These are phyloP conservation scores for Pichia nanzhaoensis DNA, from an alignment of 805 yeast species.

Conservation along the genomic window DNA sequence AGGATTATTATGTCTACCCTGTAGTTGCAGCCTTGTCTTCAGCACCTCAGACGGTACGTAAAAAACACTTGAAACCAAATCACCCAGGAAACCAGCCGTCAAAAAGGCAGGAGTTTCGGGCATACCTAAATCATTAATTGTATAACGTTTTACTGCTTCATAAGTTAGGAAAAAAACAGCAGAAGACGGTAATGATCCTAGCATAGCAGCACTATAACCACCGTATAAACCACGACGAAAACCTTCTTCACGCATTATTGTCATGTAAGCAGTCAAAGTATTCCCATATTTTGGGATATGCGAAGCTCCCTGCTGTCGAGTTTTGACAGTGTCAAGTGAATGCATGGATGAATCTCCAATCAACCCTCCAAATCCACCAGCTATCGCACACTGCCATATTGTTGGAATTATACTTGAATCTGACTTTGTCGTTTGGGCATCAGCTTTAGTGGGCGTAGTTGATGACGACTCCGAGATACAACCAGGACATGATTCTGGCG, in stretches of 20 bases:
- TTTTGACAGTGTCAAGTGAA: constrained; percentile 92
- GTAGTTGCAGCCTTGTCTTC: constrained; percentile 88
- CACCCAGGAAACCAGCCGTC: constrained; percentile 89
- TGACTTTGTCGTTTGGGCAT: neutral
- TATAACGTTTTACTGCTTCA: constrained; percentile 66
- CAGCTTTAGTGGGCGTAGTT: neutral
- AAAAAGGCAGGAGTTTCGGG: constrained; percentile 80
- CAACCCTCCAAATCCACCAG: constrained; percentile 94
- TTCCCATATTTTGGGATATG: constrained; percentile 57
- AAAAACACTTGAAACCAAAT: constrained; percentile 76
- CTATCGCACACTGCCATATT: constrained; percentile 58
- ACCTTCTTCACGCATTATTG: constrained; percentile 83
- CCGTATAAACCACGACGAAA: constrained; percentile 77
- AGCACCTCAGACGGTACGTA: constrained; percentile 95
- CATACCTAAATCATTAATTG: constrained; percentile 55
- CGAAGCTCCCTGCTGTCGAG: constrained; percentile 95
- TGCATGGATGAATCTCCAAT: constrained; percentile 93
- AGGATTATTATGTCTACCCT: constrained; percentile 80
- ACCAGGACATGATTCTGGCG: neutral
- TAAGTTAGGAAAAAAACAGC: constrained; percentile 91
- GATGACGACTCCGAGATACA: neutral
- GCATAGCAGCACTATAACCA: constrained; percentile 86
- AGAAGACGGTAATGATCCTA: constrained; percentile 92
- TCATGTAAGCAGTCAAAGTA: constrained; percentile 68
- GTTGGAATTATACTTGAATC: constrained; percentile 32